Evolutionary conservation across 495 filamentous ascomycete species (phyloP).

Genomic region (Xylaria scruposa): DNA sequence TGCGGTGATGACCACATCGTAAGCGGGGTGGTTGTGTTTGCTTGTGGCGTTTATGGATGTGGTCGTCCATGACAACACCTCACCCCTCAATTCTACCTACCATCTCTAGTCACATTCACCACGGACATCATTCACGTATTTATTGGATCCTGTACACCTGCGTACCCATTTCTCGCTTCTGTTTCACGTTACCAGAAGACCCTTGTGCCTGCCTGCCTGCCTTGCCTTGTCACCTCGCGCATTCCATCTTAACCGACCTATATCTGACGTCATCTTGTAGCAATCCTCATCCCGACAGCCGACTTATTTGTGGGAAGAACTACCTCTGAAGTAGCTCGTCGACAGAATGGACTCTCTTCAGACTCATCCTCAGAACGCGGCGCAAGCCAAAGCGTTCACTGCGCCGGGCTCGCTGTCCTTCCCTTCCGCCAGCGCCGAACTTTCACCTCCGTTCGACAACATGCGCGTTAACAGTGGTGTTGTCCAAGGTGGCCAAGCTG

Average conservation of each 20-base stretch:
- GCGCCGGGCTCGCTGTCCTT: conserved; percentile 89
- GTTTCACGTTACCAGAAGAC: background rate
- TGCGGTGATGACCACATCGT: background rate
- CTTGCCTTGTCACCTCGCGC: background rate
- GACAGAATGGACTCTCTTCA: conserved; percentile 82
- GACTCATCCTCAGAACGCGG: conserved; percentile 84
- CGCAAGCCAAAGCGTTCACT: conserved; percentile 91
- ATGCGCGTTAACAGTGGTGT: conserved; percentile 49
- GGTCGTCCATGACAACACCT: background rate
- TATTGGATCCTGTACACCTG: background rate
- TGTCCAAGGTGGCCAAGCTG: conserved; percentile 60
- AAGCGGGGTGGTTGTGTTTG: conserved; percentile 18
- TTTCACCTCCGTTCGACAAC: conserved; percentile 70
- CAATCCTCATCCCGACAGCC: background rate
- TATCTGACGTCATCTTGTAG: conserved; percentile 16
- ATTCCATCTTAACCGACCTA: background rate
- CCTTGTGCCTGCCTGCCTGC: background rate
- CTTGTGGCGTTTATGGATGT: background rate
- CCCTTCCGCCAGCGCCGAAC: conserved; percentile 79
- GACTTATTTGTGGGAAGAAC: conserved; percentile 23
- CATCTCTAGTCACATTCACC: background rate
- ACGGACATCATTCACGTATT: background rate
- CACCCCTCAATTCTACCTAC: background rate
- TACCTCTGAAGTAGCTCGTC: conserved; percentile 23
- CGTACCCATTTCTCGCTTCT: background rate